These are phyloP conservation scores for Corymbia calophylla DNA, from an alignment of 441 rosid species.

Conservation along the genomic window DNA sequence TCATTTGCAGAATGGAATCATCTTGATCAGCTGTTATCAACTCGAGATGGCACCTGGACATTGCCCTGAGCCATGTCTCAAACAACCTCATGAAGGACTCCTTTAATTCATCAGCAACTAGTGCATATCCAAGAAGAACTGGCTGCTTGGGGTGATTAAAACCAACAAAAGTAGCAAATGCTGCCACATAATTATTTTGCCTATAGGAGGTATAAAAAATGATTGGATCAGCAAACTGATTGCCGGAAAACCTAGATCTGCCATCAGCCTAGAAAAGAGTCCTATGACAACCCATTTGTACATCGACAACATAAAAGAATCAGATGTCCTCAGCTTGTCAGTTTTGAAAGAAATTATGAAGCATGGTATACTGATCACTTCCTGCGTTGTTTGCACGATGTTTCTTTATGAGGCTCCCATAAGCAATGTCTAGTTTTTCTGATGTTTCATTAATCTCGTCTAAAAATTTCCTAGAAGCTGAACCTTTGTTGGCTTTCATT, in stretches of 20 bases:
- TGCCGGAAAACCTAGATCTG: conserved; percentile 66
- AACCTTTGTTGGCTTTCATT: conserved; percentile 1
- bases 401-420: conserved; percentile 16
- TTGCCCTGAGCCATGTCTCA: conserved; percentile 68
- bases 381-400: conserved; percentile 43
- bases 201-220: conserved; percentile 65
- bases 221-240: conserved; percentile 72
- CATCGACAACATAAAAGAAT: conserved; percentile 61
- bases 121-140: neutral
- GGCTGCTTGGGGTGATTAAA: conserved; percentile 56
- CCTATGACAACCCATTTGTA: conserved; percentile 47
- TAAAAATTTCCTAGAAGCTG: conserved; percentile 19
- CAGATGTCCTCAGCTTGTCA: conserved; percentile 62
- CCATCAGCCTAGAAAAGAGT: conserved; percentile 81
- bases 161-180: conserved; percentile 68
- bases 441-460: conserved; percentile 46
- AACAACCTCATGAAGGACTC: conserved; percentile 69
- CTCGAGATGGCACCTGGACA: conserved; percentile 18
- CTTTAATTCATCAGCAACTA: conserved; percentile 51
- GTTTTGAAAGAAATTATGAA: conserved; percentile 60
- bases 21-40: neutral
- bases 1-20: neutral
- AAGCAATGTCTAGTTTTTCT: conserved; percentile 30
- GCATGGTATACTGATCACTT: conserved; percentile 55
- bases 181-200: conserved; percentile 40